A percentile compares a stretch with the other conserved stretches of the same genome.
These are phyloP conservation scores for Pelargonium cotyledonis DNA, from an alignment of 441 rosid species.

Conservation along the genomic window DNA sequence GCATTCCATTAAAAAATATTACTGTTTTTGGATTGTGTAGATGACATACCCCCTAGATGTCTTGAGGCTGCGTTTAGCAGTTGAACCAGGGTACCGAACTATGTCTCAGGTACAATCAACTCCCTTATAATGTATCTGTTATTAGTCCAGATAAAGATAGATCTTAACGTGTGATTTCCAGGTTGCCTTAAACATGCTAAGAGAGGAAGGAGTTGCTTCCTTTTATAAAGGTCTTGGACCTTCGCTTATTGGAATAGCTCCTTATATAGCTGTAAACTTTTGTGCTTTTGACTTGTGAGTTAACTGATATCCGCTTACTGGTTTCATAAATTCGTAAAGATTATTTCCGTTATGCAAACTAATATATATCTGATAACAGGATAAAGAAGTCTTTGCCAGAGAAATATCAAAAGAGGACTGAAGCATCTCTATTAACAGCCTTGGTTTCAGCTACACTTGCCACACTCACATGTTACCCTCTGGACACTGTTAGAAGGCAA, in stretches of 20 bases:
- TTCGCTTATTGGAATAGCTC: slow-evolving; percentile 91
- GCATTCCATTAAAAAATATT: not conserved
- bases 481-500: slow-evolving; percentile 96
- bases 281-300: slow-evolving; percentile 95
- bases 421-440: slow-evolving; percentile 77
- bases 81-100: slow-evolving; percentile 81
- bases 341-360: not conserved
- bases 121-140: slow-evolving; percentile 6
- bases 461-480: slow-evolving; percentile 87
- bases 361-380: slow-evolving; percentile 33
- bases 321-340: not conserved
- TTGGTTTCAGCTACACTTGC: slow-evolving; percentile 81
- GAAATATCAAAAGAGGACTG: slow-evolving; percentile 63
- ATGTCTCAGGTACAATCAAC: slow-evolving; percentile 72
- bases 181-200: slow-evolving; percentile 88
- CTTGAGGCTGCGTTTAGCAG: slow-evolving; percentile 84
- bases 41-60: slow-evolving; percentile 95
- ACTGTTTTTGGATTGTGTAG: slow-evolving; percentile 30
- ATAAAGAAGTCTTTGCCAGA: slow-evolving; percentile 92
- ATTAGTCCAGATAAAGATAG: slow-evolving; percentile 14
- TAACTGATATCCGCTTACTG: not conserved
- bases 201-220: slow-evolving; percentile 92
- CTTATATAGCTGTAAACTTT: slow-evolving; percentile 94
- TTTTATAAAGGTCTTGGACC: slow-evolving; percentile 95
- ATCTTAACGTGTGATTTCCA: slow-evolving; percentile 25